phyloP scores from a whole-genome alignment of 176 grass and related monocot species.

The Oryza meridionalis region DNA sequence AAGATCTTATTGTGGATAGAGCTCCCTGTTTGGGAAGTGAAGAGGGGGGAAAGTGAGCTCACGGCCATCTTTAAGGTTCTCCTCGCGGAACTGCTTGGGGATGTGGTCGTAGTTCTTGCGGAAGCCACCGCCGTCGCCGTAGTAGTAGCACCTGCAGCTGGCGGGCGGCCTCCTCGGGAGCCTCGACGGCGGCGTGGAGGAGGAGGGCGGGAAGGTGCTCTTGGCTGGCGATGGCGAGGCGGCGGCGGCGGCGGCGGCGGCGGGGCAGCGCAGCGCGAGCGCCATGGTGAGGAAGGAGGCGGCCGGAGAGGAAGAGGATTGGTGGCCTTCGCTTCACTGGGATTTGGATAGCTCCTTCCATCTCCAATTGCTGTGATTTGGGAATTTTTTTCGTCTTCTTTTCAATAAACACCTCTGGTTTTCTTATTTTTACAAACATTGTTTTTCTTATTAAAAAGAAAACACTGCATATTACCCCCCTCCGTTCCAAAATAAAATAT shows the following conservation, averaged over 20 bases:
- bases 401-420: not conserved
- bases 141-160: constrained; percentile 36
- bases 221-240: not conserved
- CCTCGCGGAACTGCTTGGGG: constrained; percentile 80
- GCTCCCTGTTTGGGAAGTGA: not conserved
- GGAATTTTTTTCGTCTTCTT: not conserved
- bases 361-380: not conserved
- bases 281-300: constrained; percentile 25
- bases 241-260: constrained; percentile 14
- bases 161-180: constrained; percentile 10
- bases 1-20: not conserved
- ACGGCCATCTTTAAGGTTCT: constrained; percentile 83
- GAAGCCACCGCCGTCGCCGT: constrained; percentile 36
- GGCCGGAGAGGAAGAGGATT: not conserved
- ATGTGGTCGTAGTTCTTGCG: constrained; percentile 70
- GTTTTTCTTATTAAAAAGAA: too few relatives aligned
- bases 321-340: not conserved
- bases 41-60: constrained; percentile 15
- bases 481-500: too few relatives aligned
- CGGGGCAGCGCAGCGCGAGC: constrained; percentile 34
- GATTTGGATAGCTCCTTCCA: not conserved
- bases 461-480: too few relatives aligned
- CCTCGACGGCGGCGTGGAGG: constrained; percentile 10
- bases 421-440: not conserved
- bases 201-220: constrained; percentile 25